Conservation (phyloP, 2,329 filamentous ascomycete species). For the Ceratocystiopsis minuta region DNA sequence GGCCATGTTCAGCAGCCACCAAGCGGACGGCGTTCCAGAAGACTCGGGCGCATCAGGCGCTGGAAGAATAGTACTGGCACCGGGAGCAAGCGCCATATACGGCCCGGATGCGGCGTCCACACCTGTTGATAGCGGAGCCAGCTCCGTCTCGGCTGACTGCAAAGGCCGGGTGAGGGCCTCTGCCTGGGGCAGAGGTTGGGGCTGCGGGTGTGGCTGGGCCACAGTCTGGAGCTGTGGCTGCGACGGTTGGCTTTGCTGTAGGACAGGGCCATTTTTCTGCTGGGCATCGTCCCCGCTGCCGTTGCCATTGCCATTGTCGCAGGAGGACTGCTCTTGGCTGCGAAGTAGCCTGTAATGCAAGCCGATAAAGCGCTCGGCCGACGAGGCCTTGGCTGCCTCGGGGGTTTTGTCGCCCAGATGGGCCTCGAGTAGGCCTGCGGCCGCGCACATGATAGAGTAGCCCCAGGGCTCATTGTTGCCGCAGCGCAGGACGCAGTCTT, state of each 20-base stretch:
- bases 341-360: constrained; percentile 39
- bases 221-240: background rate
- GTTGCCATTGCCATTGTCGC: too few species aligned
- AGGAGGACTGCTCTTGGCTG: constrained; percentile 26
- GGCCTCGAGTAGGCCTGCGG: constrained; percentile 38
- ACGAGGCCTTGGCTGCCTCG: constrained; percentile 38
- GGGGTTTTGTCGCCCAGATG: constrained; percentile 39
- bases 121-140: too few species aligned
- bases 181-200: too few species aligned
- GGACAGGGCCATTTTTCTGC: too few species aligned
- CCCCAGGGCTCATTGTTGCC: constrained; percentile 48
- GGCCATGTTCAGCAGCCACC: constrained; percentile 13
- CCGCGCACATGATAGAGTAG: constrained; percentile 45
- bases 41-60: too few species aligned
- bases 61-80: too few species aligned
- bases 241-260: background rate
- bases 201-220: background rate
- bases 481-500: constrained; percentile 40
- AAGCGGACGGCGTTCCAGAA: constrained; percentile 5
- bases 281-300: too few species aligned
- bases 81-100: too few species aligned
- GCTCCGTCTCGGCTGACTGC: too few species aligned
- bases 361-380: constrained; percentile 40
- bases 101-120: too few species aligned
- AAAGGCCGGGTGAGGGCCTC: too few species aligned